Percentiles rank a stretch among this genome's conserved stretches.
Conservation (phyloP, 805 yeast genomes). For the Yarrowia phangngaensis region DNA sequence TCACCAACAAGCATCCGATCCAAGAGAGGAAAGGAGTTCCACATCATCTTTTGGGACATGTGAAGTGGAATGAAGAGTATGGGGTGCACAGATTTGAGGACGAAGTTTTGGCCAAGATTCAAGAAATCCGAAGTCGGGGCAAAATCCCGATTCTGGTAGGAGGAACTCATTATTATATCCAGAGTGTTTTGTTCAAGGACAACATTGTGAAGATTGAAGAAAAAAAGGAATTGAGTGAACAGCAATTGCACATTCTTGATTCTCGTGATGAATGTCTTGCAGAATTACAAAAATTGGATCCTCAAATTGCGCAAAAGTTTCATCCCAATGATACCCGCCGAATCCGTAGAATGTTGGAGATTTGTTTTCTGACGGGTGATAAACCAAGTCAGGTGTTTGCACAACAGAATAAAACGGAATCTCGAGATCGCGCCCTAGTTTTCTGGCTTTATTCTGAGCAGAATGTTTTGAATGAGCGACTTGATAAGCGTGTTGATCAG, state of each 20-base stretch:
- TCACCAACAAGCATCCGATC: constrained; percentile 90
- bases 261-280: constrained; percentile 37
- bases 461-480: constrained; percentile 52
- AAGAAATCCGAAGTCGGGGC: constrained; percentile 59
- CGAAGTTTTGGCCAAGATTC: constrained; percentile 61
- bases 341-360: constrained; percentile 74
- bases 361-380: constrained; percentile 61
- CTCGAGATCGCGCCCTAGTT: constrained; percentile 45
- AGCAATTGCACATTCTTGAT: constrained; percentile 48
- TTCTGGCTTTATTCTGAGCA: constrained; percentile 80
- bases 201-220: constrained; percentile 39
- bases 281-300: constrained; percentile 48
- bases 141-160: constrained; percentile 88
- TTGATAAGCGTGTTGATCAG: constrained; percentile 75
- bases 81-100: constrained; percentile 70
- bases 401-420: constrained; percentile 58
- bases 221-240: constrained; percentile 33
- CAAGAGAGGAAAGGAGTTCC: constrained; percentile 67
- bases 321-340: constrained; percentile 89
- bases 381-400: constrained; percentile 68
- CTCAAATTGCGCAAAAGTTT: constrained; percentile 68
- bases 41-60: constrained; percentile 87
- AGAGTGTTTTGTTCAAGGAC: constrained; percentile 67
- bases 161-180: constrained; percentile 92
- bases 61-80: constrained; percentile 76